Percentiles rank a stretch among this genome's conserved stretches.
Evolutionary conservation across 495 filamentous ascomycete genomes (phyloP).

Genomic region (Achaetomiella virescens): DNA sequence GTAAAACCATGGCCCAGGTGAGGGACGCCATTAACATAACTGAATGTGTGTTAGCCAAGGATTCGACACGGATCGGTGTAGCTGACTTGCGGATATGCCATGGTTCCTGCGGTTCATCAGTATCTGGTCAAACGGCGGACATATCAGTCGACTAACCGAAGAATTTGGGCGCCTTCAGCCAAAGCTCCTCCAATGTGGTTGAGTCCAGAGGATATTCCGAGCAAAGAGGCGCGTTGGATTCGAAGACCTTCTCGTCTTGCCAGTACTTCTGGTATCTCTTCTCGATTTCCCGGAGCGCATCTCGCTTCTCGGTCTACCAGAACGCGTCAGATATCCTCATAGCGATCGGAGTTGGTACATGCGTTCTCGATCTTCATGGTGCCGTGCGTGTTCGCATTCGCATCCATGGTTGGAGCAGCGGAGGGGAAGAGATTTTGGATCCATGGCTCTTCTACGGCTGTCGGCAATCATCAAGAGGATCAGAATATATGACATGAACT

Average conservation of each 20-base stretch:
- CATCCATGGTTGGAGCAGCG: background rate
- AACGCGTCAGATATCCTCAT: too few relatives aligned
- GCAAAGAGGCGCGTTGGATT: constrained; percentile 71
- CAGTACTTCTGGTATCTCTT: constrained; percentile 88
- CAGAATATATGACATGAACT: too few relatives aligned
- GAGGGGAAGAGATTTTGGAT: background rate
- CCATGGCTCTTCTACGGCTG: background rate
- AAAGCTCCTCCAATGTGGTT: constrained; percentile 64
- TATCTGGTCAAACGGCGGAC: background rate
- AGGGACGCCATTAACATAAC: constrained; percentile 88
- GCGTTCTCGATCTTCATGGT: constrained; percentile 3
- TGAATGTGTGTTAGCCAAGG: constrained; percentile 1
- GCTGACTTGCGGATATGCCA: constrained; percentile 2
- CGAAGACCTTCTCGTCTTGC: constrained; percentile 71
- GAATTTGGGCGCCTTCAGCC: constrained; percentile 22
- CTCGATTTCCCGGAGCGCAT: constrained; percentile 76
- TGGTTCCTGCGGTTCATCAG: background rate
- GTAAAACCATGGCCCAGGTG: constrained; percentile 91
- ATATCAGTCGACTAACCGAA: constrained; percentile 26
- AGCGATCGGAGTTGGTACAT: background rate
- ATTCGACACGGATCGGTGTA: background rate
- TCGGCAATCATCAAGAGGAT: too few relatives aligned
- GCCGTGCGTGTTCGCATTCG: background rate
- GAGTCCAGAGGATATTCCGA: constrained; percentile 65
- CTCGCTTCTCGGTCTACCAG: constrained; percentile 71